phyloP scores from a whole-genome alignment of 257 asterid species.

The Salvia rosmarinus region DNA sequence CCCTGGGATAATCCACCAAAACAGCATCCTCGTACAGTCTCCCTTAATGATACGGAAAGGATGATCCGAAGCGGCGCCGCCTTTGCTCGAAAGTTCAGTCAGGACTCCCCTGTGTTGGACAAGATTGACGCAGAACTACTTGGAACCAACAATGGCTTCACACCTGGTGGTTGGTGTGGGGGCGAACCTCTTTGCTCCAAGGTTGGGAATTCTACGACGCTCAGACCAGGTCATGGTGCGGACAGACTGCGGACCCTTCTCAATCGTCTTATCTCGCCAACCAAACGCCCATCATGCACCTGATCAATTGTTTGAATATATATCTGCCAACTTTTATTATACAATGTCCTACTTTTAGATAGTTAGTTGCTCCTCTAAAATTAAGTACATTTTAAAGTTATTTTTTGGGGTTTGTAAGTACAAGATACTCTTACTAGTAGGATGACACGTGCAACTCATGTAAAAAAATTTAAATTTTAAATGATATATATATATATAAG shows the following conservation, averaged over 20 bases:
- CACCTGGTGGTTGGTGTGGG: slow-evolving; percentile 84
- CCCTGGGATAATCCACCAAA: slow-evolving; percentile 78
- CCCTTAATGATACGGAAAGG: slow-evolving; percentile 52
- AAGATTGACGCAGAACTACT: slow-evolving; percentile 60
- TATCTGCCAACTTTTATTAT: too few relatives aligned
- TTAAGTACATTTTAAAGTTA: too few relatives aligned
- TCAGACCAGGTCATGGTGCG: slow-evolving; percentile 74
- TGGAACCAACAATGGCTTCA: slow-evolving; percentile 54
- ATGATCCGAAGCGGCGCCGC: slow-evolving; percentile 68
- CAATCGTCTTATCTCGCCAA: slow-evolving; percentile 34
- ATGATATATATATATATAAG: too few relatives aligned
- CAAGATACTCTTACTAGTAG: too few relatives aligned
- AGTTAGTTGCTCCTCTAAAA: too few relatives aligned
- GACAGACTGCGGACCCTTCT: slow-evolving; percentile 54
- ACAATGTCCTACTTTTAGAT: too few relatives aligned
- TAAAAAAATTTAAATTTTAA: too few relatives aligned
- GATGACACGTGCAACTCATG: too few relatives aligned
- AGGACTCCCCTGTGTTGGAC: slow-evolving; percentile 51
- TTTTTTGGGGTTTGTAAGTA: too few relatives aligned
- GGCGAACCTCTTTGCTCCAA: slow-evolving; percentile 57
- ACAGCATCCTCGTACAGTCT: slow-evolving; percentile 71
- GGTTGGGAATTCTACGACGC: slow-evolving; percentile 52
- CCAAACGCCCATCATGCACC: slow-evolving; percentile 6
- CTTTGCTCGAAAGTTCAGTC: slow-evolving; percentile 77
- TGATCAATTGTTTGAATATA: too few relatives aligned